Evolutionary conservation across 139 green algal genomes (phyloP).

Genomic region (Haematococcus sp.): DNA sequence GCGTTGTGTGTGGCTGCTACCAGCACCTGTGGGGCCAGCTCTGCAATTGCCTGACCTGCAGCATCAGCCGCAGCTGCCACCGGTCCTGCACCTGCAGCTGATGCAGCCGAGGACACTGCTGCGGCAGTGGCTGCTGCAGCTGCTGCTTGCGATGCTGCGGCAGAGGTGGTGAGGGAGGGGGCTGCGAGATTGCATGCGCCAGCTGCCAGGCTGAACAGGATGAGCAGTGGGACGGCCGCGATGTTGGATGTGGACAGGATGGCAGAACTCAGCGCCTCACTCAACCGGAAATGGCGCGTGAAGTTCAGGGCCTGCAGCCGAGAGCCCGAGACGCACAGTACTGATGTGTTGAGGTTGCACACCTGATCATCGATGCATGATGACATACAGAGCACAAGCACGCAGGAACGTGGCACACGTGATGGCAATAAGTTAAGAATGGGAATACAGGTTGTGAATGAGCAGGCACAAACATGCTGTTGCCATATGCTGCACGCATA

Average conservation of each 20-base stretch:
- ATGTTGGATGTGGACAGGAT: constrained; percentile 12
- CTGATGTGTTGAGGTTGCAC: too few species aligned
- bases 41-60: neutral
- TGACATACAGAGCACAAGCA: too few species aligned
- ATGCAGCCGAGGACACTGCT: neutral
- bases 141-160: neutral
- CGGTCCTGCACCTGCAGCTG: neutral
- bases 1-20: neutral
- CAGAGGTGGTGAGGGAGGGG: neutral
- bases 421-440: too few species aligned
- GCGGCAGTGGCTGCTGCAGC: neutral
- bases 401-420: too few species aligned
- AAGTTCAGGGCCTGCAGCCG: constrained; percentile 19
- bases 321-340: neutral
- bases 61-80: neutral
- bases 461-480: too few species aligned
- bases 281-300: constrained; percentile 43
- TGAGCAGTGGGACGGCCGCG: constrained; percentile 14
- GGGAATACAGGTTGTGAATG: too few species aligned
- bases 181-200: neutral
- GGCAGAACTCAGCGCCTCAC: constrained; percentile 25
- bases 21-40: neutral
- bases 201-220: neutral
- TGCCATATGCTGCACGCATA: too few species aligned
- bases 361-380: too few species aligned